Conservation (phyloP, 2,329 filamentous ascomycete genomes). For the Penicillium sp. region DNA sequence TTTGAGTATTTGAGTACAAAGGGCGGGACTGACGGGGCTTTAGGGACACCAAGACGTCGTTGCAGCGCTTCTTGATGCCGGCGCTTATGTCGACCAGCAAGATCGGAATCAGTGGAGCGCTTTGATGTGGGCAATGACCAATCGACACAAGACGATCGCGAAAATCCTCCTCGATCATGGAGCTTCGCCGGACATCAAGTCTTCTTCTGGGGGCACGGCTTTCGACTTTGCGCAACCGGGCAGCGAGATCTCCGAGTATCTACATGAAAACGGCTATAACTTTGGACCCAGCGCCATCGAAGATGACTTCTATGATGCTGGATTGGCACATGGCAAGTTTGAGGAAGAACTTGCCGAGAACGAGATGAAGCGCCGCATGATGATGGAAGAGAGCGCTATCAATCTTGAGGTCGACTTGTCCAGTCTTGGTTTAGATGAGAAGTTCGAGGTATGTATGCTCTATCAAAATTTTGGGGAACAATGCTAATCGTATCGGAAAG, state of each 20-base stretch:
- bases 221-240: constrained; percentile 95
- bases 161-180: constrained; percentile 91
- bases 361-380: constrained; percentile 84
- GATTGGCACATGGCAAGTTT: constrained; percentile 89
- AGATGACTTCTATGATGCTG: constrained; percentile 93
- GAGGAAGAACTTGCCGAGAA: constrained; percentile 98
- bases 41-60: constrained; percentile 90
- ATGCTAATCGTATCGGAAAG: constrained; percentile 17
- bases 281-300: constrained; percentile 43
- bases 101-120: constrained; percentile 97
- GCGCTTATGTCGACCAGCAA: constrained; percentile 87
- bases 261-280: constrained; percentile 91
- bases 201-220: constrained; percentile 88
- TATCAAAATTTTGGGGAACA: not conserved
- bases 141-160: constrained; percentile 92
- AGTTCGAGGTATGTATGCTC: constrained; percentile 72
- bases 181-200: constrained; percentile 94
- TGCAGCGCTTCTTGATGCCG: constrained; percentile 78
- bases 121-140: constrained; percentile 99
- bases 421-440: constrained; percentile 93
- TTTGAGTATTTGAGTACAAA: not conserved
- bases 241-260: constrained; percentile 94
- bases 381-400: constrained; percentile 99
- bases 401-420: constrained; percentile 96
- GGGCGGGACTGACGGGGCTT: not conserved